These are phyloP conservation scores for Pleodorina starrii DNA, from an alignment of 139 green algal species.

Conservation along the genomic window DNA sequence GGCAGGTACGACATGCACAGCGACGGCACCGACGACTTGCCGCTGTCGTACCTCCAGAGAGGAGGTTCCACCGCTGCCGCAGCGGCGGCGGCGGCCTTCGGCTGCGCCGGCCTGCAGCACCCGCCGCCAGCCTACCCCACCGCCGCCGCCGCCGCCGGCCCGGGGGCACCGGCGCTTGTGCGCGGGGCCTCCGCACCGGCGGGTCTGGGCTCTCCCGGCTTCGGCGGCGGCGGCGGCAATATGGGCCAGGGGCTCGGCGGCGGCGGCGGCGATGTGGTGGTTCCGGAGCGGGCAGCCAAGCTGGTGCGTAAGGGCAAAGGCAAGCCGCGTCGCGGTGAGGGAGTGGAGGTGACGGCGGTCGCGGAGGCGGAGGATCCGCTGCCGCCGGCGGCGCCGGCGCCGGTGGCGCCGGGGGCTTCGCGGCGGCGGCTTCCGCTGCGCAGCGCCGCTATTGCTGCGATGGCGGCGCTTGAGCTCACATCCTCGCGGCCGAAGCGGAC, in stretches of 20 bases:
- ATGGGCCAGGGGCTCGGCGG: neutral
- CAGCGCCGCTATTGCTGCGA: constrained; percentile 11
- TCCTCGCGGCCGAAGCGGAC: neutral
- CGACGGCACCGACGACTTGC: neutral
- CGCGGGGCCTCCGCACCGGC: neutral
- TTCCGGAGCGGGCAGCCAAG: neutral
- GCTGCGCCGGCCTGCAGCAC: neutral
- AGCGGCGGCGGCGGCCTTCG: neutral
- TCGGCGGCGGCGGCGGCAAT: neutral
- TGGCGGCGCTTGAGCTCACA: neutral
- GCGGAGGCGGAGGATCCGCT: neutral
- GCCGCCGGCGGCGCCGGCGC: neutral
- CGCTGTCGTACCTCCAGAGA: constrained; percentile 10
- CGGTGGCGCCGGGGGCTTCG: neutral
- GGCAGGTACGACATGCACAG: neutral
- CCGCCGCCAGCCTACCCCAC: neutral
- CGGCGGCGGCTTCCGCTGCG: neutral
- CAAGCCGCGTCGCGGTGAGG: neutral
- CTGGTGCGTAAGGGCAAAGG: neutral
- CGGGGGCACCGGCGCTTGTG: neutral
- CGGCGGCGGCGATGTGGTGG: neutral
- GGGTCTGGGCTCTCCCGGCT: neutral
- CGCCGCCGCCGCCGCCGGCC: neutral
- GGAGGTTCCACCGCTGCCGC: constrained; percentile 1
- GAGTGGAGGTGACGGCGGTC: neutral